Base-by-base conservation (phyloP, 306 rosid species). In the Prunus padus region DNA sequence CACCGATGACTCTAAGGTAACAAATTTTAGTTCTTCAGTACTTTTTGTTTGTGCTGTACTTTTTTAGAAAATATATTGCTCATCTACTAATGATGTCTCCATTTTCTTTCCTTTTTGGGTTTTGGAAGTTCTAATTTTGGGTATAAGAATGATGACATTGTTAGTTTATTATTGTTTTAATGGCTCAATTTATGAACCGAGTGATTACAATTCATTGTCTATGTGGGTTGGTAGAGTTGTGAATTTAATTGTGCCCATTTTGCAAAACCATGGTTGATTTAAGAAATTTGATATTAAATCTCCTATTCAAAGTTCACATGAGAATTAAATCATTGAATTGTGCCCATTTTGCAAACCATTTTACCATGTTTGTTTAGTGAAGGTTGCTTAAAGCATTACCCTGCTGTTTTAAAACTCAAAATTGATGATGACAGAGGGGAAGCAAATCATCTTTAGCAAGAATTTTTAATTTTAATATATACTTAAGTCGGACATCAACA, bases 1-100 rank as follows among this genome's bases (percentile, higher is more conserved):
- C 72, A 80, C 81, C 37, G 81, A 94, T 80, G 97, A 94, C 61
- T 87, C 96, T 26, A 50, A 83, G 91, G 97, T 92, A 80, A 49
- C 14, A 14, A 10, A 18, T 51, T 20, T 22, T 16, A 18, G 28
- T 26, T 26, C 28, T 26, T 26, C 16, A 13, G 37, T 9, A 11
- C 64, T 45, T 26, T 3, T 42, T n/a, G 1, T 44, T 16, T 55
- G 22, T 26, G 28, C 49, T 49, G 20, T 13, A 19, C 52, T 54
- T 40, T 51, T 51, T 42, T n/a, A 10, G 26, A 0, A 55, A 15
- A 40, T 20, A 5, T 4, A 20, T 13, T 70, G 30, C 33, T 65
- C 28, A n/a, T 25, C 30, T 12, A 7, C n/a, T 47, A 8, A 25
- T 30, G 19, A 4, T 30, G 57, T 61, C 61, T 42, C 15, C 13